Base-by-base conservation (phyloP, 345 rosid genomes). In the Ceriops zippeliana region DNA sequence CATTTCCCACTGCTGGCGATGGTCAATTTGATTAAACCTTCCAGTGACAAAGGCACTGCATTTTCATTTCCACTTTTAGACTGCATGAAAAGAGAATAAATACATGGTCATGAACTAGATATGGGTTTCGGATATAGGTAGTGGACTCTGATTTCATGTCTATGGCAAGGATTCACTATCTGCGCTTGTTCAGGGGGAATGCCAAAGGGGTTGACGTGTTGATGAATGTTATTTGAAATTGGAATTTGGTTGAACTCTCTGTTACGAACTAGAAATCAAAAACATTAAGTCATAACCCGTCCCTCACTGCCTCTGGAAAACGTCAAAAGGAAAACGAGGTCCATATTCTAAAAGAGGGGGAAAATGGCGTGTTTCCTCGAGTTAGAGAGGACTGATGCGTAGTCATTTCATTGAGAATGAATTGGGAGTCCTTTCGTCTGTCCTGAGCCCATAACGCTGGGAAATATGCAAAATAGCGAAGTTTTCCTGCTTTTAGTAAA, bases 81-180 rank as follows among this genome's bases (percentile, higher is more conserved):
- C 95, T 92, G 84, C 72, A 77, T 11, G 57, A 84, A 59, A 52
- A 28, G 53, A 59, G 66, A 13, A 22, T 56, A 27, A 42, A 75
- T 81, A 53, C 70, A 76, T 22, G 88, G 89, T 66, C 86, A 86
- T 61, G 96, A 89, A 81, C 85, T 86, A 34, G 96, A 91, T 82
- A 82, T 81, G 86, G 86, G 89, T 56, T 91, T 88, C 47, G 82
- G 86, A 63, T 83, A 80, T 70, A 83, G 93, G 70, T 93, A 80
- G 68, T 78, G 66, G 74, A 13, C 66, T 76, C 54, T 30, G 35
- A 6, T 54, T 31, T 21, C 72, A 51, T 78, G 80, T 66, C 59
- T 69, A 68, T 66, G 47, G 49, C 62, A 38, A 57, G 63, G 62
- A 62, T 66, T 61, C 59, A 52, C 54, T 34, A 24, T 64, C 63